These are phyloP conservation scores for Byssochlamys sp. DNA, from an alignment of 2,329 filamentous ascomycete genomes.

Conservation along the genomic window DNA sequence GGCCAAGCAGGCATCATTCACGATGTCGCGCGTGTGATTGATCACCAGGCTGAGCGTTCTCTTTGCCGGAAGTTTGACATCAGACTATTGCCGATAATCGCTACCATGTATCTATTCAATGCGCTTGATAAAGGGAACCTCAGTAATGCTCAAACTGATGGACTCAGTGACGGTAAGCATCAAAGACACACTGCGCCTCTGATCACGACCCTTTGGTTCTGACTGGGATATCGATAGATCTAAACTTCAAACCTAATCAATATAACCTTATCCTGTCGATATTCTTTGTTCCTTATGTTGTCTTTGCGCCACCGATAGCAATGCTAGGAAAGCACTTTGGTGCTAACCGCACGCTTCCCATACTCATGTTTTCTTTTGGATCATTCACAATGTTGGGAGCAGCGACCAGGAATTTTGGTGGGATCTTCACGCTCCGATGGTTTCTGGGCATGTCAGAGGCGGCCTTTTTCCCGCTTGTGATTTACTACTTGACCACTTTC, in stretches of 20 bases:
- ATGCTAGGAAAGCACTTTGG: conserved; percentile 62
- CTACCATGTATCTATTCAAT: conserved; percentile 53
- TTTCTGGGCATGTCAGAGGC: conserved; percentile 60
- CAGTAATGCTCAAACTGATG: conserved; percentile 50
- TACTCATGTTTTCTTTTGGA: conserved; percentile 62
- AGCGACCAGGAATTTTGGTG: conserved; percentile 50
- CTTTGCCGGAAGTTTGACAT: conserved; percentile 47
- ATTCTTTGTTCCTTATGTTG: conserved; percentile 66
- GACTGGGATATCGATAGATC: conserved; percentile 20
- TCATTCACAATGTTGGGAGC: conserved; percentile 53
- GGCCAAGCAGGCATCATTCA: conserved; percentile 12
- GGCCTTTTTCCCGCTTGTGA: conserved; percentile 61
- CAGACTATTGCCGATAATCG: conserved; percentile 46
- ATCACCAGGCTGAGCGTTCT: conserved; percentile 38
- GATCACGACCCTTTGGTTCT: no score
- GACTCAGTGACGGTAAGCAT: conserved; percentile 32
- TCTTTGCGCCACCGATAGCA: conserved; percentile 56
- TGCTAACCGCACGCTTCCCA: conserved; percentile 52
- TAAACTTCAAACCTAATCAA: conserved; percentile 52
- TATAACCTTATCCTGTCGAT: conserved; percentile 62
- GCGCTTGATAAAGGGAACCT: conserved; percentile 42
- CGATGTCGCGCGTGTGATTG: conserved; percentile 27
- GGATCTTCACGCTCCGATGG: conserved; percentile 59
- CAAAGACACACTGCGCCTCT: neutral
- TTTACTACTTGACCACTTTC: conserved; percentile 56